Percentiles rank a stretch among this genome's conserved stretches.
Conservation (phyloP, 371 early-diverging fungal genomes). For the Rhizomucor pusillus region DNA sequence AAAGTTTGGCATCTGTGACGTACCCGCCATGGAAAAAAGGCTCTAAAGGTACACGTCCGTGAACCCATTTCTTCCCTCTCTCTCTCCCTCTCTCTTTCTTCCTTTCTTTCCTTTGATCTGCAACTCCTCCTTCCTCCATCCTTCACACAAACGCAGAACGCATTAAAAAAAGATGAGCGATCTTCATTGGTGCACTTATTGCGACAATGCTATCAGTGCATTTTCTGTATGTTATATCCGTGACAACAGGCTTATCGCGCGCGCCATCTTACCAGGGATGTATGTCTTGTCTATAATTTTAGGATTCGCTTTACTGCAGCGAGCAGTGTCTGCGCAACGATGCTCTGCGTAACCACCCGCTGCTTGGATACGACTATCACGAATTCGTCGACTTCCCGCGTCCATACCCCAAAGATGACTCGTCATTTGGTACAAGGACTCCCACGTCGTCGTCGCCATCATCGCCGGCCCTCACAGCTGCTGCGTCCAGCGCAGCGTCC, state of each 20-base stretch:
- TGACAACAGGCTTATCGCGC: background rate
- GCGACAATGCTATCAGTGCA: slow-evolving; percentile 22
- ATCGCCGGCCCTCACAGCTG: slow-evolving; percentile 7
- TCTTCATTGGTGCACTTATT: slow-evolving; percentile 20
- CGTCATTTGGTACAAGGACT: background rate
- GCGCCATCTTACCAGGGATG: background rate
- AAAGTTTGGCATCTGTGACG: background rate
- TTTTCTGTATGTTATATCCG: slow-evolving; percentile 14
- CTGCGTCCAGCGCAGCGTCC: slow-evolving; percentile 1
- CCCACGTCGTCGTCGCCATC: slow-evolving; percentile 7
- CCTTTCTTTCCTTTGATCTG: slow-evolving; percentile 1
- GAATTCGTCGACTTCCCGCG: slow-evolving; percentile 35
- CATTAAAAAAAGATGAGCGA: slow-evolving; percentile 14
- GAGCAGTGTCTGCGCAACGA: slow-evolving; percentile 30
- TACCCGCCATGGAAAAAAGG: background rate
- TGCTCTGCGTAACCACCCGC: slow-evolving; percentile 26
- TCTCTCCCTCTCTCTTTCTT: slow-evolving; percentile 7
- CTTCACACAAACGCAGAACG: background rate
- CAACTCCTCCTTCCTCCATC: background rate
- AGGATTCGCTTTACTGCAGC: slow-evolving; percentile 35
- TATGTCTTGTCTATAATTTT: background rate
- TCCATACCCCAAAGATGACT: slow-evolving; percentile 6
- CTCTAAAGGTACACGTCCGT: background rate
- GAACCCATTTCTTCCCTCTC: background rate
- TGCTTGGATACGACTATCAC: slow-evolving; percentile 31